phyloP scores from a whole-genome alignment of 2,329 filamentous ascomycete genomes.

The Colletotrichum gloeosporioides region DNA sequence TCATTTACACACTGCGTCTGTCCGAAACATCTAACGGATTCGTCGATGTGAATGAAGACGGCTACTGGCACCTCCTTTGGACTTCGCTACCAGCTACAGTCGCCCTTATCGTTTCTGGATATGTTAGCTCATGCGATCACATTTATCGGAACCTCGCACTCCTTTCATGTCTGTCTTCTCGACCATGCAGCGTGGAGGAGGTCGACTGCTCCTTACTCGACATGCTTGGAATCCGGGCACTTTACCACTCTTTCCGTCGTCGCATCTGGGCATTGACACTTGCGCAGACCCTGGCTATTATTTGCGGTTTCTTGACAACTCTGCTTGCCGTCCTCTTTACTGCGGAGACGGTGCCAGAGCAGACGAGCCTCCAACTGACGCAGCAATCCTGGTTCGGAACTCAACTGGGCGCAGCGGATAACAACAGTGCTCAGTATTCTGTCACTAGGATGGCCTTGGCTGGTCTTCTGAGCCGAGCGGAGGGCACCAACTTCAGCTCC shows the following conservation, averaged over 20 bases:
- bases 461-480: background rate
- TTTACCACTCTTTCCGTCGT: background rate
- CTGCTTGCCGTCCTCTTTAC: background rate
- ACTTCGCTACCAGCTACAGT: constrained; percentile 1
- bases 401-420: background rate
- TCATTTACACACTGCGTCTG: background rate
- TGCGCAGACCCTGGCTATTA: background rate
- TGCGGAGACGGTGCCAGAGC: background rate
- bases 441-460: background rate
- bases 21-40: background rate
- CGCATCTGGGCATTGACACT: background rate
- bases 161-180: background rate
- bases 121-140: constrained; percentile 4
- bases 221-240: background rate
- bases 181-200: background rate
- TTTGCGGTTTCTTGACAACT: constrained; percentile 1
- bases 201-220: background rate
- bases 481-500: background rate
- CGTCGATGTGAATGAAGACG: background rate
- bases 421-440: background rate
- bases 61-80: constrained; percentile 1
- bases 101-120: background rate
- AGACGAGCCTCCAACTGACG: background rate
- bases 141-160: background rate
- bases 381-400: background rate